phyloP scores from a whole-genome alignment of 2,329 filamentous ascomycete genomes.

The Dactylellina leptospora region DNA sequence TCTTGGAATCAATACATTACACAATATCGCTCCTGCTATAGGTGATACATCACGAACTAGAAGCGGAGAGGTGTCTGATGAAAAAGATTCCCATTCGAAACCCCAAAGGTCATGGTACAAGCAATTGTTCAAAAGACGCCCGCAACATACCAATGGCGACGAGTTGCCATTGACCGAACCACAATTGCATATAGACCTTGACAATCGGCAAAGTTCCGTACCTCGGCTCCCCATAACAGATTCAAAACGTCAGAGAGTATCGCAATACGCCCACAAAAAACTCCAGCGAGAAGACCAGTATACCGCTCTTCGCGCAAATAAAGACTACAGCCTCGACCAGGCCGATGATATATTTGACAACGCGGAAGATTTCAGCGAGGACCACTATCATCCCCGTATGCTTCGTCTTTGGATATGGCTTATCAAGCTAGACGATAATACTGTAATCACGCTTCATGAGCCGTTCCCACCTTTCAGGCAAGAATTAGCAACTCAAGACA shows the following conservation, averaged over 20 bases:
- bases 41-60: conserved; percentile 6
- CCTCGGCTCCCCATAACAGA: conserved; percentile 37
- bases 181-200: background rate
- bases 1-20: conserved; percentile 36
- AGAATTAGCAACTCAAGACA: conserved; percentile 14
- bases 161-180: conserved; percentile 25
- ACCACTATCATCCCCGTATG: conserved; percentile 59
- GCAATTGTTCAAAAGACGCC: conserved; percentile 9
- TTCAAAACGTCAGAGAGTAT: conserved; percentile 46
- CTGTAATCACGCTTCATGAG: conserved; percentile 63
- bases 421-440: conserved; percentile 59
- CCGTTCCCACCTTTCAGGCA: conserved; percentile 60
- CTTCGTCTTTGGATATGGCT: conserved; percentile 67
- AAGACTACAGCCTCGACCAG: conserved; percentile 33
- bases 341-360: conserved; percentile 46
- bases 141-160: conserved; percentile 1
- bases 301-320: conserved; percentile 29
- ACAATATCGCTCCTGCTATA: conserved; percentile 27
- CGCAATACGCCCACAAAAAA: conserved; percentile 45
- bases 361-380: conserved; percentile 30
- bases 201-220: conserved; percentile 27
- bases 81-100: conserved; percentile 2
- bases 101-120: conserved; percentile 18
- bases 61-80: background rate
- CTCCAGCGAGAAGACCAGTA: conserved; percentile 28